Evolutionary conservation across 2,329 filamentous ascomycete species (phyloP), one percentile per base, ranked within the genome.

Genomic region (Cadophora sp.): DNA sequence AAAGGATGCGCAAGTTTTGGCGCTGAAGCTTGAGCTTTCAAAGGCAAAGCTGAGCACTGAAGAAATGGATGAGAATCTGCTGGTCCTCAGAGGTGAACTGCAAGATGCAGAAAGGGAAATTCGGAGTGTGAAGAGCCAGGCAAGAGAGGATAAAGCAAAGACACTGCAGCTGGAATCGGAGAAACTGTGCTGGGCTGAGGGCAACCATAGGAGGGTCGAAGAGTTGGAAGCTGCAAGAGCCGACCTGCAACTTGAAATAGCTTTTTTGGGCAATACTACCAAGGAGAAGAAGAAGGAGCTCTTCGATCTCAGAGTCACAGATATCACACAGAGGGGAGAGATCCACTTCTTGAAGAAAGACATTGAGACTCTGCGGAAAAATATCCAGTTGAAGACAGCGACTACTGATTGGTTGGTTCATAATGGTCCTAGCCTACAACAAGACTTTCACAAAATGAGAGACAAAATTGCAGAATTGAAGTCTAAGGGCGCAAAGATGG

Each of bases 281-380:
- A 5, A 34, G 0, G 19, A 22, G 11, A 29, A 58, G 29, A 37
- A 34, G 19, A 7, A 9, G 26, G n/a, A 34, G 7, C 19, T 58
- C 1, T 58, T 58, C 8, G 53, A 37, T 22, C n/a, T 58, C 2
- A 22, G 16, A 3, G 29, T n/a, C 4, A 12, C n/a, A n/a, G 31
- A 24, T 31, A 58, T 58, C 19, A 19, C 53, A 37, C 53, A 58
- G 19, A 16, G 53, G 12, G 53, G 53, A 37, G 53, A 58, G 19
- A 58, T 58, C 16, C 53, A 37, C 19, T 24, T 58, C 29, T 58
- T 58, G 29, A 58, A 58, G 29, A 34, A 58, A n/a, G 53, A 58
- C 11, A 37, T 58, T 14, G 53, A 58, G 5, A 9, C 9, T 6
- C 29, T 58, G 19, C 11, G 37, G 29, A 27, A 37, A 8, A 24